Evolutionary conservation across 2,329 filamentous ascomycete genomes (phyloP).

Genomic region (Aspergillus niger): DNA sequence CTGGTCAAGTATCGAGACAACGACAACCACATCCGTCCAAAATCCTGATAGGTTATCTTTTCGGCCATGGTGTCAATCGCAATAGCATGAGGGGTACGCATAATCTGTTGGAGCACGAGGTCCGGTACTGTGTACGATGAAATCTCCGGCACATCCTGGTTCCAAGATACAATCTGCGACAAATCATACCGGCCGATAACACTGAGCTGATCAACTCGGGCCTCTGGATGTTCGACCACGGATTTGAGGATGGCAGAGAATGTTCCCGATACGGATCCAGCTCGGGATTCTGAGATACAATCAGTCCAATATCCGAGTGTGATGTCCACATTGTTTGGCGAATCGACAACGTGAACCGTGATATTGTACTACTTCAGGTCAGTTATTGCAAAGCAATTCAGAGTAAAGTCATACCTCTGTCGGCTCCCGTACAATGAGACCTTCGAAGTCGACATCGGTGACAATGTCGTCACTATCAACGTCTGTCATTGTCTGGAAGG

Average conservation of each 20-base stretch:
- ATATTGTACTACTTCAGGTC: neutral
- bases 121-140: neutral
- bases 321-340: neutral
- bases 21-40: neutral
- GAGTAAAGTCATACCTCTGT: neutral
- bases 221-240: neutral
- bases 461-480: neutral
- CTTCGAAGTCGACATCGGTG: neutral
- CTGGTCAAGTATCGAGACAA: conserved; percentile 10
- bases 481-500: neutral
- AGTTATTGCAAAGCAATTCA: neutral
- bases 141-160: neutral
- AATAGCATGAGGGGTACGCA: neutral
- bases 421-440: neutral
- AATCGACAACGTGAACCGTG: neutral
- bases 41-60: neutral
- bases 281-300: neutral
- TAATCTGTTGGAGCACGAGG: neutral
- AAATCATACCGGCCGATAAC: neutral
- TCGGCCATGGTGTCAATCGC: neutral
- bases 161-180: neutral
- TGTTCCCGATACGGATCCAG: neutral
- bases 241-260: neutral
- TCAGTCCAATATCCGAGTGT: conserved; percentile 1
- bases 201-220: neutral